phyloP scores from a whole-genome alignment of 169 alveolate species.

The Eimeria sp. region DNA sequence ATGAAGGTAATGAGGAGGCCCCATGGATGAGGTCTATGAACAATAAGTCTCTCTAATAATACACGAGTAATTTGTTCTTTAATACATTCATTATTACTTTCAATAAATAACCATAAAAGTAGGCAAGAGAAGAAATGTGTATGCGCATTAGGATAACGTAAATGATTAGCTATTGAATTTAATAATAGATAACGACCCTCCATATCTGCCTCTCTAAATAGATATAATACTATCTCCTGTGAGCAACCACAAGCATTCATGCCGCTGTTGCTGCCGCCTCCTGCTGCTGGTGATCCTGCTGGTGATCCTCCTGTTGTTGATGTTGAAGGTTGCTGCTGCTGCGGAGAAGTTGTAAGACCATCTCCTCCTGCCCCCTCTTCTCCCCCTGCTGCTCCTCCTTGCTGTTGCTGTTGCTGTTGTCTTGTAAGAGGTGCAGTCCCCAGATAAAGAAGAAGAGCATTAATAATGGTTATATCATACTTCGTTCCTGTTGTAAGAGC shows the following conservation, averaged over 20 bases:
- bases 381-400: background rate
- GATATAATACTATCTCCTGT: conserved; percentile 88
- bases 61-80: conserved; percentile 96
- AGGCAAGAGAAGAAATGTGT: conserved; percentile 96
- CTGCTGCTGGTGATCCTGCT: background rate
- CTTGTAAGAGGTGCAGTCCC: conserved; percentile 85
- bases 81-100: conserved; percentile 91
- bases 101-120: conserved; percentile 92
- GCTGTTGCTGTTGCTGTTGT: conserved; percentile 64
- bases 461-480: conserved; percentile 89
- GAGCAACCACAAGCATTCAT: conserved; percentile 84
- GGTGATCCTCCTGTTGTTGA: too few relatives aligned
- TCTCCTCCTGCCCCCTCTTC: background rate
- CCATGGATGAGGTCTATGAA: conserved; percentile 99
- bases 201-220: conserved; percentile 89
- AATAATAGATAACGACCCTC: conserved; percentile 94
- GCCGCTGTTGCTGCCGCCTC: background rate
- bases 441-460: conserved; percentile 91
- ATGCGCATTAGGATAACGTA: conserved; percentile 97
- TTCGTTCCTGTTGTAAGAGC: conserved; percentile 87
- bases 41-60: conserved; percentile 95
- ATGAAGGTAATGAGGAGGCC: conserved; percentile 97
- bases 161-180: conserved; percentile 96
- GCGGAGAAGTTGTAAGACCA: background rate
- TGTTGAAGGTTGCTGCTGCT: background rate